phyloP scores from a whole-genome alignment of 1,284 basidiomycete genomes.

The Cryptococcus sp. region DNA sequence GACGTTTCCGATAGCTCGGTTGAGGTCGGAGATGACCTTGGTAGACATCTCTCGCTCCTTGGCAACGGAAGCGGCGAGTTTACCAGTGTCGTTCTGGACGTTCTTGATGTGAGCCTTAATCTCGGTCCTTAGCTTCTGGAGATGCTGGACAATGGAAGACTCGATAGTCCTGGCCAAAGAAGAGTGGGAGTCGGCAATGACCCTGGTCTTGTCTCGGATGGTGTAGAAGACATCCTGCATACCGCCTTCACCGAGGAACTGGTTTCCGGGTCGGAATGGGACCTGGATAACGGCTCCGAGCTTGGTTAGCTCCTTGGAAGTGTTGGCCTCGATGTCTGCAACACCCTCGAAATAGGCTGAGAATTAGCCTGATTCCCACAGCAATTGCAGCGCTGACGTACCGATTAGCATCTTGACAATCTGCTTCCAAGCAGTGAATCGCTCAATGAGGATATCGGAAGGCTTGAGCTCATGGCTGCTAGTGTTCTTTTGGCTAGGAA shows the following conservation, averaged over 20 bases:
- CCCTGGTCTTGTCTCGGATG: conserved; percentile 88
- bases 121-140: conserved; percentile 88
- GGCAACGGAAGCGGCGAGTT: conserved; percentile 87
- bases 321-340: conserved; percentile 92
- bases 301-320: conserved; percentile 89
- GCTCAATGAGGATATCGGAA: conserved; percentile 94
- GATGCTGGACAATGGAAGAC: conserved; percentile 94
- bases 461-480: conserved; percentile 85
- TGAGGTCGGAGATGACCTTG: conserved; percentile 80
- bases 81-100: conserved; percentile 96
- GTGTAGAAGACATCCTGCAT: conserved; percentile 90
- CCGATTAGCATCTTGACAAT: conserved; percentile 92
- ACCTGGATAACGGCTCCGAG: conserved; percentile 97
- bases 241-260: conserved; percentile 90
- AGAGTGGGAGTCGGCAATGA: conserved; percentile 93
- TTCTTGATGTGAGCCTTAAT: conserved; percentile 98
- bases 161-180: conserved; percentile 95
- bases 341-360: conserved; percentile 64
- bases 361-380: background rate
- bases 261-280: conserved; percentile 90
- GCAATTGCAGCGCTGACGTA: conserved; percentile 9
- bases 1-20: conserved; percentile 79
- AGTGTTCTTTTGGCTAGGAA: conserved; percentile 67
- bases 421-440: conserved; percentile 59
- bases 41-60: conserved; percentile 86